Evolutionary conservation across 192 early-diverging fungal species (phyloP).

Genomic region (Podila epigama): DNA sequence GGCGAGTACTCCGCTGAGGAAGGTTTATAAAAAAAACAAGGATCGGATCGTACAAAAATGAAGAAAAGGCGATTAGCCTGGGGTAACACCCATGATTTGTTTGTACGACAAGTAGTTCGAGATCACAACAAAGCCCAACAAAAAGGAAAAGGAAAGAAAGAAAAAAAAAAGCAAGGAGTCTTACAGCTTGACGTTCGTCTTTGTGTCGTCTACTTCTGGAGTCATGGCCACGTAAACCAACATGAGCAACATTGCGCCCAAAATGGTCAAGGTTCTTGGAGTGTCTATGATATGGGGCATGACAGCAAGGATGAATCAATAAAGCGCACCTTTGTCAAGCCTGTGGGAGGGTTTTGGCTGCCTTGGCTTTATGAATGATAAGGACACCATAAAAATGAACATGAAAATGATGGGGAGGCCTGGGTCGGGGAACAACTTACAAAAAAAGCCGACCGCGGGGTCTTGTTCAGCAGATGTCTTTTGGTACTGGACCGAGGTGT

Average conservation of each 20-base stretch:
- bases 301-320: not conserved
- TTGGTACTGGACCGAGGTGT: slow-evolving; percentile 42
- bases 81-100: too few relatives aligned
- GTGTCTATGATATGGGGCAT: slow-evolving; percentile 51
- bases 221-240: slow-evolving; percentile 64
- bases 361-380: not conserved
- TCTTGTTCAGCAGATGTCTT: slow-evolving; percentile 39
- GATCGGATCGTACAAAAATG: too few relatives aligned
- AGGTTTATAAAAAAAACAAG: too few relatives aligned
- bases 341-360: not conserved
- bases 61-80: too few relatives aligned
- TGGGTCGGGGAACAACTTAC: slow-evolving; percentile 29
- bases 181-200: slow-evolving; percentile 59
- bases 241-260: slow-evolving; percentile 52
- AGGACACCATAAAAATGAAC: not conserved
- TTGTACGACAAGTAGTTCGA: too few relatives aligned
- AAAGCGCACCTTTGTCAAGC: not conserved
- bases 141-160: not conserved
- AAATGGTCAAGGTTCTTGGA: slow-evolving; percentile 62
- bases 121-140: too few relatives aligned
- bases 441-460: slow-evolving; percentile 46
- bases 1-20: slow-evolving; percentile 56
- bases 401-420: too few relatives aligned
- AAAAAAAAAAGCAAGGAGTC: not conserved
- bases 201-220: slow-evolving; percentile 59